These are phyloP conservation scores for Talaromyces albobiverticillius DNA, from an alignment of 2,329 filamentous ascomycete species.

Conservation along the genomic window DNA sequence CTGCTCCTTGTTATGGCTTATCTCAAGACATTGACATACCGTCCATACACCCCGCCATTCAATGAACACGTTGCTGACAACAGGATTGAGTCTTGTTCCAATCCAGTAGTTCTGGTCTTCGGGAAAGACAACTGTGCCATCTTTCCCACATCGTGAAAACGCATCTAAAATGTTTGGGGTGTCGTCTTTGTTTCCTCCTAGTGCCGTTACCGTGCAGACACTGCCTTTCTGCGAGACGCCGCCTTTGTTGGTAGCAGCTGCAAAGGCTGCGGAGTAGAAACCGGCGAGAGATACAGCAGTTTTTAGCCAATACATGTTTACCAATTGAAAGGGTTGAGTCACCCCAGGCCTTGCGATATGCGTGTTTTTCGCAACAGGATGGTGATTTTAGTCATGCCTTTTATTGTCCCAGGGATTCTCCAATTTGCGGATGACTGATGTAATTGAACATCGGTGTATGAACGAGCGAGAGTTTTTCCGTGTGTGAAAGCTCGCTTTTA, in stretches of 20 bases:
- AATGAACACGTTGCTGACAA: constrained; percentile 50
- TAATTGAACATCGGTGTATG: background rate
- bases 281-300: background rate
- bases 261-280: constrained; percentile 1
- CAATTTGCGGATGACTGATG: background rate
- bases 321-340: background rate
- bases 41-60: constrained; percentile 55
- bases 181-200: constrained; percentile 37
- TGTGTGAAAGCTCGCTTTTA: background rate
- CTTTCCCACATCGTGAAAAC: constrained; percentile 38
- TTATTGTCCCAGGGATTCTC: background rate
- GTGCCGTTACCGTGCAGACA: constrained; percentile 40
- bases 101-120: constrained; percentile 52
- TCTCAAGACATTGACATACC: constrained; percentile 24
- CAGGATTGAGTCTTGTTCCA: constrained; percentile 48
- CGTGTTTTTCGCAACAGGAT: background rate
- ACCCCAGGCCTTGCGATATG: background rate
- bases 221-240: constrained; percentile 17
- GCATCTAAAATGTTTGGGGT: constrained; percentile 41
- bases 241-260: background rate
- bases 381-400: background rate
- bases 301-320: constrained; percentile 7
- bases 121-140: constrained; percentile 50
- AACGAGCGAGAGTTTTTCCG: background rate
- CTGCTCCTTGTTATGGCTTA: background rate